Evolutionary conservation across 2,329 filamentous ascomycete species (phyloP).

Genomic region (Periconia digitata): DNA sequence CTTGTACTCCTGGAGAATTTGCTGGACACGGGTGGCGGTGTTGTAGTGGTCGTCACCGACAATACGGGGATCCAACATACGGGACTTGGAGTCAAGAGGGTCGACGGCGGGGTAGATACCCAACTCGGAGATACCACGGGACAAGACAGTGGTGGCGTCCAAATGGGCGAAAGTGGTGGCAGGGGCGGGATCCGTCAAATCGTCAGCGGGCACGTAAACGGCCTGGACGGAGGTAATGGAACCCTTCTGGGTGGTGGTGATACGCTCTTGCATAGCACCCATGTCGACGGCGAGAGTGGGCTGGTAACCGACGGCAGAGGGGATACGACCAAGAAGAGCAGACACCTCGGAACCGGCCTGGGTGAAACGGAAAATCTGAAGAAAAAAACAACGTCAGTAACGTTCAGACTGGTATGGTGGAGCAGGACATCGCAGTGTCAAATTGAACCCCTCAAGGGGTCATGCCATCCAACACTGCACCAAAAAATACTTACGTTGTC

Average conservation of each 20-base stretch:
- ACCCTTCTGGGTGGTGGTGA: constrained; percentile 98
- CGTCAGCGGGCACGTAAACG: constrained; percentile 99
- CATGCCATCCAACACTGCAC: too few species aligned
- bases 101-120: constrained; percentile 99
- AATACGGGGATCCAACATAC: constrained; percentile 99
- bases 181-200: constrained; percentile 99
- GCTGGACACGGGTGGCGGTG: constrained; percentile 91
- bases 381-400: not conserved
- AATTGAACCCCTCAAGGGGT: too few species aligned
- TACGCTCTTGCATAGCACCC: constrained; percentile 86
- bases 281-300: constrained; percentile 39
- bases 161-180: constrained; percentile 99
- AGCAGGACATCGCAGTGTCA: too few species aligned
- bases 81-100: constrained; percentile 98
- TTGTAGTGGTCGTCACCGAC: constrained; percentile 98
- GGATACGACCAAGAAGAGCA: constrained; percentile 98
- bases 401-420: too few species aligned
- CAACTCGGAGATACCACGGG: constrained; percentile 99
- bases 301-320: constrained; percentile 99
- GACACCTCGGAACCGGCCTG: constrained; percentile 99
- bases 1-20: constrained; percentile 99
- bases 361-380: constrained; percentile 81
- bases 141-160: constrained; percentile 99
- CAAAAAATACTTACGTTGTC: constrained; percentile 88
- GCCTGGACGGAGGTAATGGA: constrained; percentile 99